Conservation (phyloP, 1,284 basidiomycete species). For the Malassezia globosa region DNA sequence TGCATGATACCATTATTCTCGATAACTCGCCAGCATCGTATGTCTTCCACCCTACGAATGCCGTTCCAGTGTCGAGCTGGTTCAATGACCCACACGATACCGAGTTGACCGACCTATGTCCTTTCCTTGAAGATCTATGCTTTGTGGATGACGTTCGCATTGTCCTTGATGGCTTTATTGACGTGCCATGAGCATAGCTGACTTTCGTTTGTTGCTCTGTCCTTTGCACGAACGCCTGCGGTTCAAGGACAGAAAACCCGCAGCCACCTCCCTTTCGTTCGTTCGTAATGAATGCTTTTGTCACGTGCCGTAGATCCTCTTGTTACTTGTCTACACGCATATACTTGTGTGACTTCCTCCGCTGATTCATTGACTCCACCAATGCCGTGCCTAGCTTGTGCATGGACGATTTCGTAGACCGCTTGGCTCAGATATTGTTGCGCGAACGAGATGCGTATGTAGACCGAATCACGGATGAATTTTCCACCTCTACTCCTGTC, state of each 20-base stretch:
- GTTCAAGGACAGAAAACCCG: too few relatives aligned
- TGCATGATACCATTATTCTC: constrained; percentile 87
- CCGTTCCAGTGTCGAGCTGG: constrained; percentile 96
- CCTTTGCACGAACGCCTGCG: too few relatives aligned
- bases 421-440: background rate
- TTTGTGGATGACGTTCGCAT: constrained; percentile 80
- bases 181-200: background rate
- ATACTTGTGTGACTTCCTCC: too few relatives aligned
- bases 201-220: too few relatives aligned
- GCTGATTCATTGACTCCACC: too few relatives aligned
- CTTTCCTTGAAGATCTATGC: constrained; percentile 82
- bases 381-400: too few relatives aligned
- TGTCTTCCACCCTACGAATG: constrained; percentile 98
- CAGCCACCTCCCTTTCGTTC: too few relatives aligned
- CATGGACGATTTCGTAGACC: background rate
- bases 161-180: constrained; percentile 58
- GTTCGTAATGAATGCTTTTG: too few relatives aligned
- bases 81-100: constrained; percentile 76
- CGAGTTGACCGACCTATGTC: constrained; percentile 79
- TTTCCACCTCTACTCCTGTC: too few relatives aligned
- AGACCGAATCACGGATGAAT: background rate
- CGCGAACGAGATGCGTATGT: background rate
- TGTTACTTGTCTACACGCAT: background rate
- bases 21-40: constrained; percentile 98
- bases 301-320: constrained; percentile 5